Conservation (phyloP, 306 rosid genomes). For the Quercus gilva region DNA sequence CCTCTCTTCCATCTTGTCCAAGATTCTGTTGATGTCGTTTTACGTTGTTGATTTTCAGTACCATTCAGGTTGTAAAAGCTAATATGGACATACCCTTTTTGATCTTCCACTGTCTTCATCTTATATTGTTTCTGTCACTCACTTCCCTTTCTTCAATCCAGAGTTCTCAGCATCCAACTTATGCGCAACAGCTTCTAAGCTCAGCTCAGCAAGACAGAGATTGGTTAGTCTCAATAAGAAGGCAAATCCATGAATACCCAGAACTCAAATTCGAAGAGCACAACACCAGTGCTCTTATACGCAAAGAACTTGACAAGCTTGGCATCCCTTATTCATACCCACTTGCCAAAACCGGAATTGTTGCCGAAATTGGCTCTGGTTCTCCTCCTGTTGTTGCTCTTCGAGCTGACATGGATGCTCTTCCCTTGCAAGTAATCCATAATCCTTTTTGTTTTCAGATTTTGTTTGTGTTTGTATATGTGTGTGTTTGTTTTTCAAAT, state of each 20-base stretch:
- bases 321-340: conserved; percentile 56
- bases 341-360: conserved; percentile 53
- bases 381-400: conserved; percentile 35
- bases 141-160: conserved; percentile 3
- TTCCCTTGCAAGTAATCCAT: conserved; percentile 30
- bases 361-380: conserved; percentile 37
- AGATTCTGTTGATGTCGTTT: no score
- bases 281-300: conserved; percentile 68
- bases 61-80: no score
- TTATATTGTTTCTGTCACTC: conserved; percentile 13
- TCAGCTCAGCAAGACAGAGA: conserved; percentile 45
- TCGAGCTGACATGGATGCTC: conserved; percentile 46
- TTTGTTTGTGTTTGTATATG: neutral
- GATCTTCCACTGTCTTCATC: conserved; percentile 11
- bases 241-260: conserved; percentile 67
- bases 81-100: neutral
- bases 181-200: conserved; percentile 38
- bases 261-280: conserved; percentile 63
- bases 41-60: no score
- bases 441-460: neutral
- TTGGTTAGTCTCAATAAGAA: conserved; percentile 62
- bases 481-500: neutral
- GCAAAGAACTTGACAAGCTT: conserved; percentile 49
- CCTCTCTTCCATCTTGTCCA: no score
- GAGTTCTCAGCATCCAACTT: conserved; percentile 11